A percentile compares a stretch with the other conserved stretches of the same genome.
These are phyloP conservation scores for Pythium rhizo-oryzae DNA, from an alignment of 352 stramenopile species.

Conservation along the genomic window DNA sequence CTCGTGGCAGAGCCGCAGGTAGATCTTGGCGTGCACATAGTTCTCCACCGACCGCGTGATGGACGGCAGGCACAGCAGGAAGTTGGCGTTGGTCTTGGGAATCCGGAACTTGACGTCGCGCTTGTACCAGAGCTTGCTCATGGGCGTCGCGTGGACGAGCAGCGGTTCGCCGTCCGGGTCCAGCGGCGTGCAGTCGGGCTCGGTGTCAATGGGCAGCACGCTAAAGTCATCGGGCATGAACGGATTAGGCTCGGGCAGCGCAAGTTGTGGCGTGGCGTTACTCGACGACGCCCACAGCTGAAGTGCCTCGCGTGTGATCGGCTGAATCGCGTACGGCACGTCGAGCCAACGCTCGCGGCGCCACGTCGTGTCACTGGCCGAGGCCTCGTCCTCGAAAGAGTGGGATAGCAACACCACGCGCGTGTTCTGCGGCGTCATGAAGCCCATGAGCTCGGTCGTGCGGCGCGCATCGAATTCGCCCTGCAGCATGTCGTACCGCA, in stretches of 20 bases:
- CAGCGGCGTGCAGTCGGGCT: background rate
- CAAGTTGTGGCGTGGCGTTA: conserved; percentile 2
- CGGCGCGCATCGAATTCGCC: conserved; percentile 43
- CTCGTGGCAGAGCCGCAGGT: conserved; percentile 65
- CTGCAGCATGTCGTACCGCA: conserved; percentile 63
- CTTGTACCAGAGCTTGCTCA: conserved; percentile 80
- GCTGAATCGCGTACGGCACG: conserved; percentile 45
- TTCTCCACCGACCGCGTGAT: conserved; percentile 44
- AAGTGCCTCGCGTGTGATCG: conserved; percentile 37
- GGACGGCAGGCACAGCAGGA: conserved; percentile 59
- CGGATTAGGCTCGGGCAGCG: conserved; percentile 44
- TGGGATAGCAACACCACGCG: conserved; percentile 62
- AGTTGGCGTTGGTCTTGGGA: conserved; percentile 69
- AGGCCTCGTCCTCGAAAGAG: conserved; percentile 30
- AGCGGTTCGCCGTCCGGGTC: conserved; percentile 35
- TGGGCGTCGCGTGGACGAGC: conserved; percentile 30
- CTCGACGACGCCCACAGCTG: conserved; percentile 27
- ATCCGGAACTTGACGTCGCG: conserved; percentile 61
- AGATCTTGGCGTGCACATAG: conserved; percentile 66
- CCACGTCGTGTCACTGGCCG: conserved; percentile 3
- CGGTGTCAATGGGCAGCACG: conserved; percentile 35
- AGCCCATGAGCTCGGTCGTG: conserved; percentile 35
- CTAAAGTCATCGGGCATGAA: conserved; percentile 74
- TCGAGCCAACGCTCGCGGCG: conserved; percentile 60
- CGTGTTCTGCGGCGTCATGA: conserved; percentile 58